Evolutionary conservation across 805 yeast genomes (phyloP), one percentile per base, ranked within the genome.

Genomic region (Phaffomyces opuntiae): DNA sequence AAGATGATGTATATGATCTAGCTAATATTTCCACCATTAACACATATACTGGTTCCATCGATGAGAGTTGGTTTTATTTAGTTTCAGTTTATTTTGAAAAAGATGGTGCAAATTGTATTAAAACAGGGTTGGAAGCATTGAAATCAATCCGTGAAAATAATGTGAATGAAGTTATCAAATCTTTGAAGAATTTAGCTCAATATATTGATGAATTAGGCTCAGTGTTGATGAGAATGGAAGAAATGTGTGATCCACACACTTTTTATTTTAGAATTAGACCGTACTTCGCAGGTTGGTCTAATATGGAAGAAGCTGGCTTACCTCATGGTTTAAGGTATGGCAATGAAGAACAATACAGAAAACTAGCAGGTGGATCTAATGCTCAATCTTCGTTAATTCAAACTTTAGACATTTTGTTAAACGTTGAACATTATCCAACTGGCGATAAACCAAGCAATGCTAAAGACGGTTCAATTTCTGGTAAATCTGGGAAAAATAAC

Each of bases 361-460:
- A 65, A 32, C 83, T 75, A 61, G 73, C 95, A 16, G 98, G 98
- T 26, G 98, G 98, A 1, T 86, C 96, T 5, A 90, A 90, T 61
- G 97, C 96, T 0, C 98, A 90, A 65, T 81, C 90, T 40, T 87
- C 96, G 3, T 70, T 90, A 56, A 85, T 91, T 51, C 97, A 90
- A 65, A 82, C 88, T 25, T 69, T 90, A 50, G 98, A 90, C 60
- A 75, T 87, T 25, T 63, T 88, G 16, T 70, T 90, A 36, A 79
- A 79, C 40, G 84, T 90, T 14, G 81, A 80, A 48, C 98, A 90
- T 63, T 75, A 73, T 51, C 81, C 95, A 5, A 81, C 91, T 2
- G 96, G 95, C 4, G 64, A 82, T 46, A 56, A 70, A 67, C 67
- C 43, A 45, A 52, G 42, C 3, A 51, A 57, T 26, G 45, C 42